Percentiles rank a stretch among this genome's conserved stretches.
Conservation (phyloP, 2,329 filamentous ascomycete genomes). For the Fusarium sp. region DNA sequence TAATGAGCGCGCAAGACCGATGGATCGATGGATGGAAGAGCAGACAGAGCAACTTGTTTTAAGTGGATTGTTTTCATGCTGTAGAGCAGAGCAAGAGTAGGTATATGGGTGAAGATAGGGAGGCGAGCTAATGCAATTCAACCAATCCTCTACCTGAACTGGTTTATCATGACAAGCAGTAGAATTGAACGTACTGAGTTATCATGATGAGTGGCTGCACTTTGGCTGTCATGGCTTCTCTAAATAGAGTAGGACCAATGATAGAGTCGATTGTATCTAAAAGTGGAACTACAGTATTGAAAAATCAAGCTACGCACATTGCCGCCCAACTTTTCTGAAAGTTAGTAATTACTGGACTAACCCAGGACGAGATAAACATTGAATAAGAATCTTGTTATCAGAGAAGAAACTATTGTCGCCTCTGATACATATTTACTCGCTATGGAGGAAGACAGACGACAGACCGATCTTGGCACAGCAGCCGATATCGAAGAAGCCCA, state of each 20-base stretch:
- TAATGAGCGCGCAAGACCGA: constrained; percentile 43
- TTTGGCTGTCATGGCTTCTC: constrained; percentile 26
- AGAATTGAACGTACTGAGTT: constrained; percentile 4
- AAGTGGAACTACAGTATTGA: constrained; percentile 43
- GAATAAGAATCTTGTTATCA: not conserved
- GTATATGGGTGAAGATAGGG: constrained; percentile 46
- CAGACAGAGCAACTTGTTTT: constrained; percentile 41
- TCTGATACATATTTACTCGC: not conserved
- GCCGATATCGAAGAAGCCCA: constrained; percentile 69
- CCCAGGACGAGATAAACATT: not conserved
- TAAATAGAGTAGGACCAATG: constrained; percentile 26
- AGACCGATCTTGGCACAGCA: constrained; percentile 76
- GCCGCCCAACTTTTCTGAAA: constrained; percentile 37
- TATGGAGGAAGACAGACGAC: constrained; percentile 82
- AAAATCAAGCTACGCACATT: constrained; percentile 28
- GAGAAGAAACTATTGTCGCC: not conserved
- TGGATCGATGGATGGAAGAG: constrained; percentile 23
- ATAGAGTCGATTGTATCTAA: constrained; percentile 11
- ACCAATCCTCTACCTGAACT: constrained; percentile 29
- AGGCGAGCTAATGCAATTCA: constrained; percentile 49
- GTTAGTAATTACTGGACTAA: constrained; percentile 3
- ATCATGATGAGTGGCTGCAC: constrained; percentile 23
- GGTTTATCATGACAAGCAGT: constrained; percentile 3
- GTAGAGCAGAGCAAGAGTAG: constrained; percentile 39
- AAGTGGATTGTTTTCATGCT: constrained; percentile 39